phyloP scores from a whole-genome alignment of 73 alveolate species.

The Tetrahymena thermophila region DNA sequence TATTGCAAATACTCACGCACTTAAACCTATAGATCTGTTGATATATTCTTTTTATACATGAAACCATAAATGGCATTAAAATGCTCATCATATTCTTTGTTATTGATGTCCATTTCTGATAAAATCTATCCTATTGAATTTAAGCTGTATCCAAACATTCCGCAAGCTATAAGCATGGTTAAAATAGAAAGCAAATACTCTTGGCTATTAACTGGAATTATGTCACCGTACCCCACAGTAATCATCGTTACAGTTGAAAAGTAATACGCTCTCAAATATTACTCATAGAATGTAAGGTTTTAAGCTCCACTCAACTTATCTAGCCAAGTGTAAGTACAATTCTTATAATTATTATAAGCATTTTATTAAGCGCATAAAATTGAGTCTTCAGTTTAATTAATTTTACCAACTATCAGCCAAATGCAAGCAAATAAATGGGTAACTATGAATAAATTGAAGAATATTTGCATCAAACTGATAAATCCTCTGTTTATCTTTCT shows the following conservation, averaged over 20 bases:
- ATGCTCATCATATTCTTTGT: conserved; percentile 5
- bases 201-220: conserved; percentile 39
- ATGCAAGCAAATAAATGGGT: background rate
- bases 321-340: background rate
- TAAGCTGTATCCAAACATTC: conserved; percentile 48
- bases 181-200: conserved; percentile 45
- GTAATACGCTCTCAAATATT: conserved; percentile 35
- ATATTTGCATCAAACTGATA: background rate
- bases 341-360: background rate
- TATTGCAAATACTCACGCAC: conserved; percentile 17
- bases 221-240: conserved; percentile 77
- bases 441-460: background rate
- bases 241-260: conserved; percentile 52
- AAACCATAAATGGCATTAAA: conserved; percentile 12
- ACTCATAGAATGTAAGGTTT: background rate
- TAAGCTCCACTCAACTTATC: background rate
- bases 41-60: conserved; percentile 9
- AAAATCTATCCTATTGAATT: conserved; percentile 48
- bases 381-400: background rate
- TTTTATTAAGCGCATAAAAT: background rate
- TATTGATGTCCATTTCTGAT: background rate
- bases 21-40: background rate
- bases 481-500: background rate
- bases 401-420: background rate
- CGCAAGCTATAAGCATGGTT: conserved; percentile 49